Percentiles rank a stretch among this genome's conserved stretches.
These are phyloP conservation scores for Dendrobium chrysotoxum DNA, from an alignment of 106 monocot genomes.

Conservation along the genomic window DNA sequence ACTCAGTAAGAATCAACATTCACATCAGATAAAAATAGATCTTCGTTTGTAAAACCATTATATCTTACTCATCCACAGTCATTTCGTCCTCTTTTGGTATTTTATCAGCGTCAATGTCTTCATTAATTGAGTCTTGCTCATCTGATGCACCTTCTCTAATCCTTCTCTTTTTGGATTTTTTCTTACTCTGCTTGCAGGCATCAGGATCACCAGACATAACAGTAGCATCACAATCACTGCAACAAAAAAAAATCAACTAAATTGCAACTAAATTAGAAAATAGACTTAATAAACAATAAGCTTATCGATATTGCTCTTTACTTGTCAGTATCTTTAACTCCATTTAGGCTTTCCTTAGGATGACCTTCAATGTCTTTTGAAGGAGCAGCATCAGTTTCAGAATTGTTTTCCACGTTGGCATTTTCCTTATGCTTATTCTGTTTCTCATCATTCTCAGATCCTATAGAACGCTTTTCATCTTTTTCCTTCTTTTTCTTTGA, in stretches of 20 bases:
- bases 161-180: slow-evolving; percentile 43
- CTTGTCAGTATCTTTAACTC: slow-evolving; percentile 13
- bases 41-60: not conserved
- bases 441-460: slow-evolving; percentile 15
- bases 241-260: slow-evolving; percentile 5
- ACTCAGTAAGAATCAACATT: not conserved
- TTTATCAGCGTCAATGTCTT: not conserved
- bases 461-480: slow-evolving; percentile 10
- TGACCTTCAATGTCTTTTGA: slow-evolving; percentile 11
- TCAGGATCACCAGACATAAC: slow-evolving; percentile 12
- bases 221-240: slow-evolving; percentile 5
- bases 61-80: slow-evolving; percentile 3
- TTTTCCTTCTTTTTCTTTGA: slow-evolving; percentile 38
- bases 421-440: slow-evolving; percentile 36
- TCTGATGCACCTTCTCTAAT: not conserved
- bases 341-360: slow-evolving; percentile 9
- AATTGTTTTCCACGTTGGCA: slow-evolving; percentile 18
- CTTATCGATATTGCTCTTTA: slow-evolving; percentile 6
- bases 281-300: not conserved
- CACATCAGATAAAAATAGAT: not conserved
- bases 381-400: slow-evolving; percentile 3
- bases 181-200: slow-evolving; percentile 25
- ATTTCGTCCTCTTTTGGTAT: not conserved
- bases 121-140: no score
- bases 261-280: not conserved